These are phyloP conservation scores for Lophiotrema nucula DNA, from an alignment of 495 filamentous ascomycete species.

Conservation along the genomic window DNA sequence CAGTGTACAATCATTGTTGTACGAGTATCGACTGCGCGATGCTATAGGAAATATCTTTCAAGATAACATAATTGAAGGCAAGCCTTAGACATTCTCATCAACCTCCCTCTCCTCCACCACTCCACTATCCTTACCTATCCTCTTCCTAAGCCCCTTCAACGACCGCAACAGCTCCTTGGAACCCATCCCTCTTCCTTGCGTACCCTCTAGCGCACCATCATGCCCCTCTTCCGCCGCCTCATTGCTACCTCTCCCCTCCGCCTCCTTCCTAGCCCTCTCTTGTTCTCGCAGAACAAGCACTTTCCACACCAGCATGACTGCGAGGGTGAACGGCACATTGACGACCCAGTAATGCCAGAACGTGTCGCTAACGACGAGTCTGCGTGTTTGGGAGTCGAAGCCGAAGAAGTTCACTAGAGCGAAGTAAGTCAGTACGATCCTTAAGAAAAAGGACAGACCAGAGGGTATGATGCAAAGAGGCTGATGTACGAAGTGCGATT, in stretches of 20 bases:
- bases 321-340: neutral
- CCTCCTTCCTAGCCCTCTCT: no score
- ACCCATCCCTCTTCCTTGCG: neutral
- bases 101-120: neutral
- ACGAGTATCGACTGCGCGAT: no score
- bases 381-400: neutral
- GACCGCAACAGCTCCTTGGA: no score
- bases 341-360: conserved; percentile 19
- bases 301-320: conserved; percentile 4
- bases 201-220: no score
- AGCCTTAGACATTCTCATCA: no score
- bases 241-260: no score
- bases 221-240: no score
- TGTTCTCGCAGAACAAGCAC: conserved; percentile 1
- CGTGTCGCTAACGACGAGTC: neutral
- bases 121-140: neutral
- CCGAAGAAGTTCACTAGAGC: conserved; percentile 24
- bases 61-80: no score
- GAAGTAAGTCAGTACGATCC: no score
- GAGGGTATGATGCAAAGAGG: neutral
- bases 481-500: neutral
- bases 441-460: no score
- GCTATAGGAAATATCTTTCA: no score
- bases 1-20: no score
- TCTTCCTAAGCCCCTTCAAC: neutral